Evolutionary conservation across 768 basidiomycete species (phyloP).

Genomic region (Paxillus ammoniavirescens): DNA sequence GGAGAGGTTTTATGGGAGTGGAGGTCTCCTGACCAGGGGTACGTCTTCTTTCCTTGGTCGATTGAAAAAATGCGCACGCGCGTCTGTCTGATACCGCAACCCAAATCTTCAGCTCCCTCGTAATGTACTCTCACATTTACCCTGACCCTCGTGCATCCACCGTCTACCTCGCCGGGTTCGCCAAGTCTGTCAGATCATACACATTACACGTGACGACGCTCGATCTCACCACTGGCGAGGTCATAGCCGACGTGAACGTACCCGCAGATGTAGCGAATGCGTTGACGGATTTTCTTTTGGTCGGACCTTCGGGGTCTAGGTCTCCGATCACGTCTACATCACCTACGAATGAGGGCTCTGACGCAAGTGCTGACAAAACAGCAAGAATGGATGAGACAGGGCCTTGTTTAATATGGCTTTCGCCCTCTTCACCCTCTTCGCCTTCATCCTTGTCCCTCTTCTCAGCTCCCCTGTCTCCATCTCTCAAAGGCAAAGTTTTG

Average conservation of each 20-base stretch:
- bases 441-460: constrained; percentile 16
- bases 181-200: constrained; percentile 44
- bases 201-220: constrained; percentile 69
- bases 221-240: constrained; percentile 49
- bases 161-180: constrained; percentile 54
- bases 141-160: constrained; percentile 47
- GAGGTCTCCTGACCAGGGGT: constrained; percentile 70
- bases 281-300: constrained; percentile 35
- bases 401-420: constrained; percentile 36
- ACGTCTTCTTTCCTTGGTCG: constrained; percentile 21
- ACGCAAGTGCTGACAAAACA: not conserved
- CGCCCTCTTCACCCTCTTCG: constrained; percentile 14
- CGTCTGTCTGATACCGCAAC: constrained; percentile 1
- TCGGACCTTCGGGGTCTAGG: constrained; percentile 22
- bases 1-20: constrained; percentile 70
- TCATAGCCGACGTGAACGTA: constrained; percentile 49
- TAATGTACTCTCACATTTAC: constrained; percentile 63
- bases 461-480: constrained; percentile 46
- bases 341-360: not conserved
- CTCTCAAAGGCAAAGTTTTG: constrained; percentile 47
- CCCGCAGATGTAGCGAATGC: constrained; percentile 46
- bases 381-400: constrained; percentile 2
- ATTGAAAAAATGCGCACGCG: not conserved
- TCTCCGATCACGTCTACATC: not conserved
- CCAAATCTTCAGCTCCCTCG: constrained; percentile 47